These are phyloP conservation scores for Pleurotus tuoliensis DNA, from an alignment of 768 basidiomycete genomes.

Conservation along the genomic window DNA sequence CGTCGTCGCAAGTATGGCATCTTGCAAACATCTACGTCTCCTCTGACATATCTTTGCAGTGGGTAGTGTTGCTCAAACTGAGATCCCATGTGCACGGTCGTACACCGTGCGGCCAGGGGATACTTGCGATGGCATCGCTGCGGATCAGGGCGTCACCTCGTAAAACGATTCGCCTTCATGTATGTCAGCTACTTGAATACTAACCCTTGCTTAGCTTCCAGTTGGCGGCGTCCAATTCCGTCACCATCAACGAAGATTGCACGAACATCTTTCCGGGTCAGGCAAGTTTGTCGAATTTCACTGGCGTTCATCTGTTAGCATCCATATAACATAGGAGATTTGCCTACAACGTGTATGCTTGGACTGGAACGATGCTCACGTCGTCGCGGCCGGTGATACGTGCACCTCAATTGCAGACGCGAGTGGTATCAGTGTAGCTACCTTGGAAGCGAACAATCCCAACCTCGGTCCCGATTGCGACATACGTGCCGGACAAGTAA, in stretches of 20 bases:
- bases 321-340: conserved; percentile 25
- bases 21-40: background rate
- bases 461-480: conserved; percentile 48
- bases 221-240: conserved; percentile 48
- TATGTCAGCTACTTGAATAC: background rate
- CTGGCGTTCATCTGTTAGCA: background rate
- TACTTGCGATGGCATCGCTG: conserved; percentile 54
- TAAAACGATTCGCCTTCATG: conserved; percentile 20
- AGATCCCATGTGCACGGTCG: conserved; percentile 40
- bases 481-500: conserved; percentile 58
- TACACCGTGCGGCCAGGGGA: conserved; percentile 48
- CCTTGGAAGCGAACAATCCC: conserved; percentile 60
- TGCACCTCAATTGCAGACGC: conserved; percentile 40
- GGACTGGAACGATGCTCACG: conserved; percentile 53
- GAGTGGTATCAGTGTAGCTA: conserved; percentile 39
- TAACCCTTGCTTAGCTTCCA: conserved; percentile 40
- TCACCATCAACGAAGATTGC: conserved; percentile 47
- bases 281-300: conserved; percentile 21
- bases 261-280: conserved; percentile 49
- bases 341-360: conserved; percentile 55
- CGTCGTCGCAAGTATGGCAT: background rate
- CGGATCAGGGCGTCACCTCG: conserved; percentile 42
- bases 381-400: conserved; percentile 42
- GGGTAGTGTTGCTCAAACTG: conserved; percentile 4
- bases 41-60: background rate